Percentiles rank a stretch among this genome's conserved stretches.
Evolutionary conservation across 148 eudicot genomes (phyloP).

Genomic region (Hydrangea macrophylla): DNA sequence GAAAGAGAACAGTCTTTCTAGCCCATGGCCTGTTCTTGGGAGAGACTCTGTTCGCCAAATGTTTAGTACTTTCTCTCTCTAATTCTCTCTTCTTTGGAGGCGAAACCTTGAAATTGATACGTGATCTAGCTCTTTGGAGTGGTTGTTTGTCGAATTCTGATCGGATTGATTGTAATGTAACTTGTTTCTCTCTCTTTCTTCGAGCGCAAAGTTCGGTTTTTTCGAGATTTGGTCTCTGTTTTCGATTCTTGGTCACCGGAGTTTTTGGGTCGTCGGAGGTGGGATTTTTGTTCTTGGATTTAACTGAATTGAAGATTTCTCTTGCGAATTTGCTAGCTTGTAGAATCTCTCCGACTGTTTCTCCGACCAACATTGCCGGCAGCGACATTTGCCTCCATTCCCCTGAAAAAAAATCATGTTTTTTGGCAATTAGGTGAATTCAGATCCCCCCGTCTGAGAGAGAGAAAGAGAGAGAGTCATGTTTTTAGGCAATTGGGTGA

Average conservation of each 20-base stretch:
- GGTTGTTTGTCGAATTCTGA: slow-evolving; percentile 37
- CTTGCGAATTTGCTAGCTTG: slow-evolving; percentile 66
- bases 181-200: slow-evolving; percentile 71
- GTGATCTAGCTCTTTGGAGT: slow-evolving; percentile 55
- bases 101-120: slow-evolving; percentile 72
- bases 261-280: slow-evolving; percentile 70
- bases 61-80: slow-evolving; percentile 44
- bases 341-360: slow-evolving; percentile 78
- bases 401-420: slow-evolving; percentile 25
- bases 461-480: slow-evolving; percentile 6
- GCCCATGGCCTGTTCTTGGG: slow-evolving; percentile 92
- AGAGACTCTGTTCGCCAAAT: slow-evolving; percentile 70
- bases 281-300: slow-evolving; percentile 11
- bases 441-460: background rate
- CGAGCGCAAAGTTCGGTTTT: slow-evolving; percentile 53
- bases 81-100: slow-evolving; percentile 35
- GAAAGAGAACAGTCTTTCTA: slow-evolving; percentile 78
- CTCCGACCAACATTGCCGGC: slow-evolving; percentile 83
- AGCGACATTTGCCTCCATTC: slow-evolving; percentile 92
- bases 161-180: slow-evolving; percentile 32
- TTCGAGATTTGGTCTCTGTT: slow-evolving; percentile 34
- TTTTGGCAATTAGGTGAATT: background rate
- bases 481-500: too few species aligned
- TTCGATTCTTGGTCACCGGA: slow-evolving; percentile 37
- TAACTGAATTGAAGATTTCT: slow-evolving; percentile 40